Conservation (phyloP, 2,329 filamentous ascomycete genomes). For the Fusarium sacchari region DNA sequence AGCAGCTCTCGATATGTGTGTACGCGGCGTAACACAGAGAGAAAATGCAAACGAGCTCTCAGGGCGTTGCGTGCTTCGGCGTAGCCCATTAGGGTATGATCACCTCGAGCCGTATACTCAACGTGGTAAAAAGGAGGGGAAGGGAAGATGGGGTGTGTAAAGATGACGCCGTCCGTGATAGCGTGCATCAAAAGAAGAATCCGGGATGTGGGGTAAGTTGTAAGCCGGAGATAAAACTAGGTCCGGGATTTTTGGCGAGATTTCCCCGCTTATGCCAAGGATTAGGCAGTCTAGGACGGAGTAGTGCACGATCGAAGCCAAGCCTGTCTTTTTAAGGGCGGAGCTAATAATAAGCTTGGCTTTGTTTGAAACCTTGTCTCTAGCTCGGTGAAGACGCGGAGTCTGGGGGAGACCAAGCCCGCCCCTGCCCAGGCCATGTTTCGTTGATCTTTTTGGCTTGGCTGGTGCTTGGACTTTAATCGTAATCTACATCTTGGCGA, state of each 20-base stretch:
- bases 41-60: not conserved
- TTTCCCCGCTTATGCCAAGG: not conserved
- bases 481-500: not conserved
- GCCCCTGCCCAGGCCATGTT: not conserved
- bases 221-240: slow-evolving; percentile 3
- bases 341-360: not conserved
- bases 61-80: not conserved
- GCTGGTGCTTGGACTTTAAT: not conserved
- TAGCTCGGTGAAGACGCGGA: slow-evolving; percentile 9
- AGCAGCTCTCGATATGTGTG: not conserved
- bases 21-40: not conserved
- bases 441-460: not conserved
- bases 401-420: not conserved
- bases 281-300: too few species aligned
- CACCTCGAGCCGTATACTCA: not conserved
- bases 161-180: not conserved
- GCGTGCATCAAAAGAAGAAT: not conserved
- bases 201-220: not conserved
- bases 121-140: not conserved
- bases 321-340: not conserved
- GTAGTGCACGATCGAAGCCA: not conserved
- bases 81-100: not conserved
- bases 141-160: not conserved
- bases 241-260: not conserved
- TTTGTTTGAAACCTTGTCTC: not conserved